These are phyloP conservation scores for Argentina anserina DNA, from an alignment of 306 rosid species.

Conservation along the genomic window DNA sequence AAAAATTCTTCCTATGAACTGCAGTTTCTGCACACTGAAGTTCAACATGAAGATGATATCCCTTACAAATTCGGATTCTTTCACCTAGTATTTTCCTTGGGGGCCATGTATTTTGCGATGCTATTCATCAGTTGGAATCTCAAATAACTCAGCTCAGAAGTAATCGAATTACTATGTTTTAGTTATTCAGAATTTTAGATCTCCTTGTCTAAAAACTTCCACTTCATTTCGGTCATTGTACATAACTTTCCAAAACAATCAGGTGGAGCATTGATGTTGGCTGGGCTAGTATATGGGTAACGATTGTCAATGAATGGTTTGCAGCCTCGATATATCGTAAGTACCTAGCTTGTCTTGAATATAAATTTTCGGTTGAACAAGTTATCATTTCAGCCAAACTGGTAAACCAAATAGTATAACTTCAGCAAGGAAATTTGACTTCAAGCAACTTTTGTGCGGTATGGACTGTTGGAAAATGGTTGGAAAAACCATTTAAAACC, in stretches of 20 bases:
- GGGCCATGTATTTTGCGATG: constrained; percentile 91
- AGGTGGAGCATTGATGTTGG: constrained; percentile 98
- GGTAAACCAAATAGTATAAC: neutral
- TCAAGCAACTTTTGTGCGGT: constrained; percentile 33
- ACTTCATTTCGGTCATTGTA: neutral
- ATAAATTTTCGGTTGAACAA: neutral
- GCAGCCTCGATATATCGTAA: constrained; percentile 82
- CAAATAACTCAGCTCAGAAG: constrained; percentile 64
- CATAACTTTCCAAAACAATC: constrained; percentile 19
- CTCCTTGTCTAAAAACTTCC: neutral
- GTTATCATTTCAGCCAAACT: neutral
- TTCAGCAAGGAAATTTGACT: neutral
- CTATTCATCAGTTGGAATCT: constrained; percentile 92
- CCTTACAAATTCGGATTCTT: constrained; percentile 79
- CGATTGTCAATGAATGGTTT: constrained; percentile 78
- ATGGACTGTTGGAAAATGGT: no score
- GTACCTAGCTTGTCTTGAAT: constrained; percentile 19
- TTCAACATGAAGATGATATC: constrained; percentile 51
- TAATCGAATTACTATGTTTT: constrained; percentile 23
- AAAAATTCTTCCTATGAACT: neutral
- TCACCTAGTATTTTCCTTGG: constrained; percentile 79
- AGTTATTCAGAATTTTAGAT: neutral
- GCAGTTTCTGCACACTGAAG: constrained; percentile 57
- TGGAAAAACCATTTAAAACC: no score
- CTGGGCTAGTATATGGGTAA: constrained; percentile 90